Conservation (phyloP, 345 rosid genomes). For the Populus alba region DNA sequence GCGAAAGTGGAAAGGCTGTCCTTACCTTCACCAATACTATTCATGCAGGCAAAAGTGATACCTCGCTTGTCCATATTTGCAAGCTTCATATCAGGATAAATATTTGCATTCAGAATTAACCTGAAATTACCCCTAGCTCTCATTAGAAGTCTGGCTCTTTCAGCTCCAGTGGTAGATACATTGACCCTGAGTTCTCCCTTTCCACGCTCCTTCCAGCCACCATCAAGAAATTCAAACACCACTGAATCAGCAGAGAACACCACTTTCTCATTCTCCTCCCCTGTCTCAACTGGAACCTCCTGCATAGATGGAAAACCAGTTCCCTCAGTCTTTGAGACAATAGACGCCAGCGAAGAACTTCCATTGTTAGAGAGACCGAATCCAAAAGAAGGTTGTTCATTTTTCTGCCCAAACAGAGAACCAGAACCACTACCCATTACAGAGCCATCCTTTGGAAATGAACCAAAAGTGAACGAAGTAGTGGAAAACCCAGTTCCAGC, state of each 20-base stretch:
- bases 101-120: slow-evolving; percentile 82
- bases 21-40: slow-evolving; percentile 55
- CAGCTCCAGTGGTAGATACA: slow-evolving; percentile 49
- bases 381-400: slow-evolving; percentile 44
- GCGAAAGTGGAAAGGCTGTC: slow-evolving; percentile 77
- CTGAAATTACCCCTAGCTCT: slow-evolving; percentile 89
- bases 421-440: slow-evolving; percentile 32
- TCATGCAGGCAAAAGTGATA: slow-evolving; percentile 82
- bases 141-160: slow-evolving; percentile 77
- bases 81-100: slow-evolving; percentile 90
- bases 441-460: slow-evolving; percentile 52
- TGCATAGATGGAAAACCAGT: slow-evolving; percentile 63
- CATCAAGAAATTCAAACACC: slow-evolving; percentile 66
- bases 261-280: slow-evolving; percentile 86
- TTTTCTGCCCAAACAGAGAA: slow-evolving; percentile 44
- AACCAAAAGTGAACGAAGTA: slow-evolving; percentile 67
- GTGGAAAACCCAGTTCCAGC: slow-evolving; percentile 81
- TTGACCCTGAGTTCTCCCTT: slow-evolving; percentile 93
- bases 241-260: slow-evolving; percentile 75
- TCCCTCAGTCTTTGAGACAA: slow-evolving; percentile 58
- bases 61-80: slow-evolving; percentile 93
- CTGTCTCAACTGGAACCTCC: slow-evolving; percentile 82
- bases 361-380: slow-evolving; percentile 60
- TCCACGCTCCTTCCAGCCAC: slow-evolving; percentile 96
- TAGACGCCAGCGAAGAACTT: slow-evolving; percentile 53